Conservation (phyloP, 805 yeast species). For the Millerozyma acaciae region DNA sequence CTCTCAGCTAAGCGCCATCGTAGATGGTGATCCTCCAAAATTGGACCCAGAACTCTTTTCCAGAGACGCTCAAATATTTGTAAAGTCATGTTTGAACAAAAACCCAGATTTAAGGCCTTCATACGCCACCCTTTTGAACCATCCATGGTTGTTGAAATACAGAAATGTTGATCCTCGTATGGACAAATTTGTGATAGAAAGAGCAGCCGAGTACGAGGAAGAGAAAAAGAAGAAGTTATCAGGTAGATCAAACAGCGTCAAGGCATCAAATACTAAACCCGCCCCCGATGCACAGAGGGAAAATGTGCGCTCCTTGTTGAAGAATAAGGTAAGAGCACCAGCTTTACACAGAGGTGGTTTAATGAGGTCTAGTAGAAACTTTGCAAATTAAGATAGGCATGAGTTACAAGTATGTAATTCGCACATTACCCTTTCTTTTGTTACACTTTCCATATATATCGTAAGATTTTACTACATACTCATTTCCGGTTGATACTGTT, state of each 20-base stretch:
- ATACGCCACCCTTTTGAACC: constrained; percentile 68
- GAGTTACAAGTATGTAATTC: background rate
- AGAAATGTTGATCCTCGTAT: constrained; percentile 33
- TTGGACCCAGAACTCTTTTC: constrained; percentile 63
- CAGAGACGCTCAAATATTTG: constrained; percentile 78
- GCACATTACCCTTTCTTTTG: background rate
- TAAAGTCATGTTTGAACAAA: constrained; percentile 71
- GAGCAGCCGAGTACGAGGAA: constrained; percentile 15
- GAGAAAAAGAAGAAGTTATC: constrained; percentile 11
- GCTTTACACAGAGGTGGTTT: constrained; percentile 43
- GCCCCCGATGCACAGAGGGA: constrained; percentile 17
- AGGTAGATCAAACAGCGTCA: constrained; percentile 17
- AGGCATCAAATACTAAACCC: constrained; percentile 5
- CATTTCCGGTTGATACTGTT: too few relatives aligned
- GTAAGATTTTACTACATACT: too few relatives aligned
- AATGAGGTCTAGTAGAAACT: constrained; percentile 13
- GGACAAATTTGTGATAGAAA: constrained; percentile 24
- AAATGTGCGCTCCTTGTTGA: constrained; percentile 36
- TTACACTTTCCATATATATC: too few relatives aligned
- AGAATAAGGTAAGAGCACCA: constrained; percentile 40
- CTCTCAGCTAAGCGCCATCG: constrained; percentile 91
- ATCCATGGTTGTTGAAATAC: constrained; percentile 75
- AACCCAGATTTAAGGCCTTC: constrained; percentile 78
- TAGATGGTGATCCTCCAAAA: constrained; percentile 93
- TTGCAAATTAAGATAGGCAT: constrained; percentile 6